Percentiles rank a stretch among this genome's conserved stretches.
phyloP scores from a whole-genome alignment of 768 basidiomycete species.

The Trametes villosa region DNA sequence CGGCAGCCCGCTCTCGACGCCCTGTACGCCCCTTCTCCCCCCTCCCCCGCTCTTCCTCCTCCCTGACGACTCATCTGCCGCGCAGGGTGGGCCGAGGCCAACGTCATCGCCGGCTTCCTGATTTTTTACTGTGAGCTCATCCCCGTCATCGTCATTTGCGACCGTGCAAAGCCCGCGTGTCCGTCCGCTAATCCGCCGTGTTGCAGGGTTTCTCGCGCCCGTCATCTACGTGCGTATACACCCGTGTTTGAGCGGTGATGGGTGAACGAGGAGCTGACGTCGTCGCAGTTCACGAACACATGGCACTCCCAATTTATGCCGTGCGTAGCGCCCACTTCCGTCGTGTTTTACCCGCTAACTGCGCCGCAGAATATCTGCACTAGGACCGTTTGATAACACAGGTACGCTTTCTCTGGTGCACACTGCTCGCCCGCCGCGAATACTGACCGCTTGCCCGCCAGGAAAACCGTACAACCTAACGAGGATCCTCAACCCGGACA shows the following conservation, averaged over 20 bases:
- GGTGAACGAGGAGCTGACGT: background rate
- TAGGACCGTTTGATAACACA: slow-evolving; percentile 43
- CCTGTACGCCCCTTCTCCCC: background rate
- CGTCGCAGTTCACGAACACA: slow-evolving; percentile 42
- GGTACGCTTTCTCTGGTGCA: slow-evolving; percentile 29
- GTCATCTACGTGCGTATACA: slow-evolving; percentile 50
- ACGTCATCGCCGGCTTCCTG: slow-evolving; percentile 54
- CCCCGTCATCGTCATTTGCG: background rate
- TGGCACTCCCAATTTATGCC: slow-evolving; percentile 65
- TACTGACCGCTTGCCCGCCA: background rate
- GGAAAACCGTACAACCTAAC: slow-evolving; percentile 44
- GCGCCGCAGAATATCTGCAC: slow-evolving; percentile 14
- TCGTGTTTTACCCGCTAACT: background rate
- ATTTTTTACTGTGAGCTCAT: slow-evolving; percentile 44
- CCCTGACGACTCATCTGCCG: background rate
- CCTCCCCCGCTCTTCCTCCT: background rate
- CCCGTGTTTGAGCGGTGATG: too few relatives aligned
- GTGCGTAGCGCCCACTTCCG: slow-evolving; percentile 37
- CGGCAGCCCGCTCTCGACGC: slow-evolving; percentile 57
- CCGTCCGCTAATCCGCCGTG: background rate
- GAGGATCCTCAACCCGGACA: slow-evolving; percentile 41
- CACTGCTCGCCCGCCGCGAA: background rate
- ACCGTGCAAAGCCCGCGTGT: too few relatives aligned
- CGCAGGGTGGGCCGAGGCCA: slow-evolving; percentile 73
- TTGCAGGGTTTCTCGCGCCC: slow-evolving; percentile 44